Conservation (phyloP, 441 rosid species). For the Corymbia citriodora region DNA sequence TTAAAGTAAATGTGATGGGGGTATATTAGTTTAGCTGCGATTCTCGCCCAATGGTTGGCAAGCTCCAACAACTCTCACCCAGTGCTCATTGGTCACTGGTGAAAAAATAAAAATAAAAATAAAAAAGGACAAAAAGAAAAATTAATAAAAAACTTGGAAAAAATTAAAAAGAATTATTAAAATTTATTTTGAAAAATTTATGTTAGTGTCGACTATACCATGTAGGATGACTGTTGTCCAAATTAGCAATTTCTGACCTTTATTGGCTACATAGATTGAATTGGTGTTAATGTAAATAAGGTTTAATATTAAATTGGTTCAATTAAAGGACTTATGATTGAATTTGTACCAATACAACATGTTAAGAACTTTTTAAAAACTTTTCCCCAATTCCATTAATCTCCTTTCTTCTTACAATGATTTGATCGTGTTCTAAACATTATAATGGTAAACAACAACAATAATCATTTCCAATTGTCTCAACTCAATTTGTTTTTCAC, state of each 20-base stretch:
- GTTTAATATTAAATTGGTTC: too few relatives aligned
- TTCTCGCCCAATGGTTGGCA: not conserved
- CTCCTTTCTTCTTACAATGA: not conserved
- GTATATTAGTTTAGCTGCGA: accelerated
- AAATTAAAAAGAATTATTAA: not conserved
- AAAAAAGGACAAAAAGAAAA: too few relatives aligned
- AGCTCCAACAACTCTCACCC: not conserved
- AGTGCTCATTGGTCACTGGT: accelerated
- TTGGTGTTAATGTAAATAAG: too few relatives aligned
- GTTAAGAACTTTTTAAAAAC: too few relatives aligned
- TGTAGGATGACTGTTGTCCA: accelerated
- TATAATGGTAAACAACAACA: accelerated
- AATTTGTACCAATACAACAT: too few relatives aligned
- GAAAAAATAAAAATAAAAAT: accelerated
- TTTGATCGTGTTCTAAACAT: not conserved
- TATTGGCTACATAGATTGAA: too few relatives aligned
- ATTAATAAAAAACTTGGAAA: too few relatives aligned
- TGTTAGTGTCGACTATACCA: accelerated
- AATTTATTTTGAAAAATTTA: too few relatives aligned
- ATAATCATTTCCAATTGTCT: accelerated
- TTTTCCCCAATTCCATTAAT: not conserved
- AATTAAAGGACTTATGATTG: accelerated
- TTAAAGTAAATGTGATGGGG: not conserved
- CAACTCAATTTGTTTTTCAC: not conserved
- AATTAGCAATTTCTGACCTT: accelerated